Conservation (phyloP, 495 filamentous ascomycete genomes). For the Chaetomium fimeti region DNA sequence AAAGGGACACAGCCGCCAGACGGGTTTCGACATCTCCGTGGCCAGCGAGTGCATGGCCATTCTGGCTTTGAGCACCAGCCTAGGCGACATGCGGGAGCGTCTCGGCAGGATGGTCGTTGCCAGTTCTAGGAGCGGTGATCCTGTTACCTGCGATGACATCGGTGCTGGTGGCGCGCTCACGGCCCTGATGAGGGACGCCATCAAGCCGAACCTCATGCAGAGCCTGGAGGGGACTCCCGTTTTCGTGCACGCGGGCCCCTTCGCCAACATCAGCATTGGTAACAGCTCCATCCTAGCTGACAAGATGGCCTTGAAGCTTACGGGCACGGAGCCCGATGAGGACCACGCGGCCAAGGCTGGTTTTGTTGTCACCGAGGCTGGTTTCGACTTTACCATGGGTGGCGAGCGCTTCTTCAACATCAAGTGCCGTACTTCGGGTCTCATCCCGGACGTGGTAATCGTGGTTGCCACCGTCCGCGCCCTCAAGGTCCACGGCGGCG, state of each 20-base stretch:
- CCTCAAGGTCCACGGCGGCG: conserved; percentile 94
- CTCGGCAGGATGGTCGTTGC: conserved; percentile 97
- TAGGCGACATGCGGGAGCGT: conserved; percentile 89
- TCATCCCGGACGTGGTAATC: conserved; percentile 88
- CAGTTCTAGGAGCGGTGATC: conserved; percentile 77
- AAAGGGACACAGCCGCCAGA: conserved; percentile 78
- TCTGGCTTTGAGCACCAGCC: conserved; percentile 82
- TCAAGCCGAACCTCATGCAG: conserved; percentile 99
- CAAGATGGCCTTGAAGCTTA: conserved; percentile 91
- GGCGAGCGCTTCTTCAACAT: conserved; percentile 99
- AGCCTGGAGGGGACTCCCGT: conserved; percentile 95
- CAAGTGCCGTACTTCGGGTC: conserved; percentile 92
- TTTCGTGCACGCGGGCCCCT: conserved; percentile 94
- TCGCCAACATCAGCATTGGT: conserved; percentile 97
- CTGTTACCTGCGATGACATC: conserved; percentile 93
- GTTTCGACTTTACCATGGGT: conserved; percentile 99
- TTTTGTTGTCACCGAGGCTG: conserved; percentile 96
- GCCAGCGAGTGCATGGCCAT: conserved; percentile 99
- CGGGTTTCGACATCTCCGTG: conserved; percentile 95
- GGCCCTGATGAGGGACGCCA: conserved; percentile 94
- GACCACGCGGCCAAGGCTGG: conserved; percentile 79
- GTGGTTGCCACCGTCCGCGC: conserved; percentile 94
- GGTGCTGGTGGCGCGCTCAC: conserved; percentile 89
- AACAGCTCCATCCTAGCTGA: conserved; percentile 93
- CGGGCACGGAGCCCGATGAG: conserved; percentile 94